Evolutionary conservation across 2,329 filamentous ascomycete species (phyloP), one percentile per base, ranked within the genome.

Genomic region (Diaporthe vexans): DNA sequence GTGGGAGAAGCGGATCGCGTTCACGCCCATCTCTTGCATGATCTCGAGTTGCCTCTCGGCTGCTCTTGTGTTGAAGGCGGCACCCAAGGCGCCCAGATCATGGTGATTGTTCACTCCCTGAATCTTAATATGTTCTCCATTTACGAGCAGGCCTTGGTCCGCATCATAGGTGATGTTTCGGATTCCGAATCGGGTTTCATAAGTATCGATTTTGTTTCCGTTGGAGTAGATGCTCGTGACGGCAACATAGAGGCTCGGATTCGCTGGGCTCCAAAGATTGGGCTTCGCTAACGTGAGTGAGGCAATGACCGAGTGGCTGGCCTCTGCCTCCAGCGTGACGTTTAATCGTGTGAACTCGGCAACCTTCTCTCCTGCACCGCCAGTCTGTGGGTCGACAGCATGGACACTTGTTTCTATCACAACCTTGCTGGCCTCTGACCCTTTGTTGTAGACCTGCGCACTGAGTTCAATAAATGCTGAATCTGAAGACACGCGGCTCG

Each of bases 61-160:
- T 0, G 88, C 88, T 3, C 86, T 83, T 43, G 81, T 52, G 78
- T 89, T 87, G 81, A 88, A 89, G 19, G 19, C 88, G 0, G 86
- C 79, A 1, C 88, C 88, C 0, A 90, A 76, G 0, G 86, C 82
- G 2, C 88, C 88, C 0, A 87, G 82, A 75, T 89, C 87, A 75
- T 88, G 87, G 77, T 90, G 88, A 68, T 89, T 82, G 80, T 86
- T 86, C 0, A 84, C 83, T 15, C 88, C 88, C 57, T 87, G 84
- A 19, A 89, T 79, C 11, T 80, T 80, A 2, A 89, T 78, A 0
- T 78, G 77, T 75, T 87, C 77, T 3, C 84, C 86, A 77, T 90
- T 90, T 75, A 90, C 79, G 0, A 83, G 61, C 0, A 90, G 74
- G 0, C 88, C 87, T 26, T 83, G 78, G 57, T 85, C 78, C 0